Conservation (phyloP, 1,284 basidiomycete genomes). For the Puccinia sorghi region DNA sequence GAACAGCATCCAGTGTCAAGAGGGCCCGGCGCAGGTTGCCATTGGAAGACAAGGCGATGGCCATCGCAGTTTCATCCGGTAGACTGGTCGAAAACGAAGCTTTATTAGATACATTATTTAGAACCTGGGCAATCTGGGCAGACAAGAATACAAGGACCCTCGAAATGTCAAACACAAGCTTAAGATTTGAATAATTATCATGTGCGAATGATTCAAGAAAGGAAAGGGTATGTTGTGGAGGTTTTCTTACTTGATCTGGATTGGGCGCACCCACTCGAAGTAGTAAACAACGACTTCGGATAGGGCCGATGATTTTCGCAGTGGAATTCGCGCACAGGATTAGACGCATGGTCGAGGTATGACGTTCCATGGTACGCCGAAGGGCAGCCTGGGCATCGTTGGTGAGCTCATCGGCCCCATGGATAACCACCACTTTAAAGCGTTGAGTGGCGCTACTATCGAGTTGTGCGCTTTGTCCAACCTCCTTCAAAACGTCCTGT, state of each 20-base stretch:
- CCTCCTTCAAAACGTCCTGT: conserved; percentile 96
- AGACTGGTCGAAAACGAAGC: conserved; percentile 72
- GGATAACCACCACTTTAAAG: conserved; percentile 99
- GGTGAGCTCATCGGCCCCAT: conserved; percentile 91
- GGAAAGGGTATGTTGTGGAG: background rate
- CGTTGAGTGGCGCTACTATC: conserved; percentile 91
- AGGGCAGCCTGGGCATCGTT: conserved; percentile 96
- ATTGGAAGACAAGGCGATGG: conserved; percentile 76
- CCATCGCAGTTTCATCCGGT: conserved; percentile 70
- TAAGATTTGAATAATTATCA: background rate
- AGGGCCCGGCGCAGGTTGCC: conserved; percentile 95
- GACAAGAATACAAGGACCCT: background rate
- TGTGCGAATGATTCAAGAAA: background rate
- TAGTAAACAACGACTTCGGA: conserved; percentile 89
- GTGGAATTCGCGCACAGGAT: conserved; percentile 98
- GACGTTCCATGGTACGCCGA: conserved; percentile 98
- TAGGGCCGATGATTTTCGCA: conserved; percentile 93
- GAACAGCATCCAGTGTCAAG: conserved; percentile 89
- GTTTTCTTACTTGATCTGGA: conserved; percentile 63
- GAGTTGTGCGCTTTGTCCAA: conserved; percentile 97
- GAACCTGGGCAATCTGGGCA: conserved; percentile 71
- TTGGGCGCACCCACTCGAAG: conserved; percentile 88
- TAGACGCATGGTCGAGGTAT: conserved; percentile 95
- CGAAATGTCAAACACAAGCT: background rate
- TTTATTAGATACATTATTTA: conserved; percentile 76